Conservation (phyloP, 2,329 filamentous ascomycete species). For the Nothophaeocryptopus gaeumannii region DNA sequence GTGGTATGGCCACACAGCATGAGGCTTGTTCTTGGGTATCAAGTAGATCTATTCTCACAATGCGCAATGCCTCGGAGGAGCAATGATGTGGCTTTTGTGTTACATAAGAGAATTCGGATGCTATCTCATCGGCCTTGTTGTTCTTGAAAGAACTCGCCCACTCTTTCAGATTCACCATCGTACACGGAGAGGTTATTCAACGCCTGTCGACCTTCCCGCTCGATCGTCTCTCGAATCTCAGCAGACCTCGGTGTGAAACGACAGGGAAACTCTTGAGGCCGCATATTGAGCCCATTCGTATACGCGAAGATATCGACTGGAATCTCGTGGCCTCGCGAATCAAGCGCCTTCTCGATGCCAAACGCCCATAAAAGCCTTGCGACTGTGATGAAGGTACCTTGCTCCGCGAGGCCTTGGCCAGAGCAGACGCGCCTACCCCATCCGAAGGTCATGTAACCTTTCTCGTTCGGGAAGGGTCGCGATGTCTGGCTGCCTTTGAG, state of each 20-base stretch:
- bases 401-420: slow-evolving; percentile 4
- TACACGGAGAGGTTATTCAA: slow-evolving; percentile 52
- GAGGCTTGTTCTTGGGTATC: too few relatives aligned
- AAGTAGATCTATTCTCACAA: too few relatives aligned
- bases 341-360: slow-evolving; percentile 2
- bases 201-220: slow-evolving; percentile 54
- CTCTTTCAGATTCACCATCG: slow-evolving; percentile 55
- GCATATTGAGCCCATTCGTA: slow-evolving; percentile 59
- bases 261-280: slow-evolving; percentile 56
- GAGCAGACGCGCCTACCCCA: slow-evolving; percentile 51
- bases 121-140: background rate
- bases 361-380: slow-evolving; percentile 10
- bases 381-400: slow-evolving; percentile 6
- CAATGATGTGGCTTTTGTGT: too few relatives aligned
- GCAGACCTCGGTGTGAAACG: slow-evolving; percentile 51
- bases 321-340: background rate
- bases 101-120: too few relatives aligned
- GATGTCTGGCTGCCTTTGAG: slow-evolving; percentile 36
- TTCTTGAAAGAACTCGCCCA: slow-evolving; percentile 51
- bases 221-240: slow-evolving; percentile 50
- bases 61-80: too few relatives aligned
- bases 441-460: slow-evolving; percentile 55
- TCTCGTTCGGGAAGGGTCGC: slow-evolving; percentile 44
- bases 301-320: slow-evolving; percentile 2
- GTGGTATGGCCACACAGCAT: too few relatives aligned